Base-by-base conservation (phyloP, 2,329 filamentous ascomycete genomes). In the Apiospora kogelbergensis region DNA sequence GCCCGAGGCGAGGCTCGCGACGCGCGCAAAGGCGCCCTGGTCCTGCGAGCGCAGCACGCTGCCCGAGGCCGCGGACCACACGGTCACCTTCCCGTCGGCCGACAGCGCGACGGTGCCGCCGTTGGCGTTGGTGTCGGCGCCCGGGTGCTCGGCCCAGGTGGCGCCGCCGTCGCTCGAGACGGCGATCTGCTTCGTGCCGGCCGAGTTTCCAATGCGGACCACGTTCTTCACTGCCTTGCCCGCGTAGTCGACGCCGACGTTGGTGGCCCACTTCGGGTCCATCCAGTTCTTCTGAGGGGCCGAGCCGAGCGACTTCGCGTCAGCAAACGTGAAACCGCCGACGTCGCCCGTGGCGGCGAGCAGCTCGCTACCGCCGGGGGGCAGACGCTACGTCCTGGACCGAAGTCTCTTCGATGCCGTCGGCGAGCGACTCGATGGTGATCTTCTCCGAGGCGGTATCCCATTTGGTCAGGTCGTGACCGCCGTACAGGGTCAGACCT, bases 391-490 rank as follows among this genome's bases (percentile, higher is more conserved):
- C 76, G 3, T 80, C 84, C 9, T 83, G 81, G 0, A 88, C 80
- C 2, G 85, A 80, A 63, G 84, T 84, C 72, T 88, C 86, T 68
- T 88, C 86, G 37, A 88, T 87, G 0, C 86, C 86, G 37, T 84
- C 81, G 1, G 86, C 86, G 6, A 88, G 78, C 1, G 84, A 84
- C 64, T 84, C 72, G 63, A 88, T 83, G 1, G 82, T 82, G 68
- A 88, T 78, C 67, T 85, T 86, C 70, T 81, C 80, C 2, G 30
- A 33, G 2, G 73, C 75, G 0, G 81, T 81, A 68, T 88, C 86
- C 86, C 86, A 88, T 17, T 84, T 84, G 0, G 83, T 84, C n/a
- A 88, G 77, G 69, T 88, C 85, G 66, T 84, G 83, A 1, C 86
- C 84, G 11, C 85, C 85, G 45, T 83, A 86, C 60, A 88, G 77